These are phyloP conservation scores for Nyctanthes arbortristis DNA, from an alignment of 257 asterid genomes.

Conservation along the genomic window DNA sequence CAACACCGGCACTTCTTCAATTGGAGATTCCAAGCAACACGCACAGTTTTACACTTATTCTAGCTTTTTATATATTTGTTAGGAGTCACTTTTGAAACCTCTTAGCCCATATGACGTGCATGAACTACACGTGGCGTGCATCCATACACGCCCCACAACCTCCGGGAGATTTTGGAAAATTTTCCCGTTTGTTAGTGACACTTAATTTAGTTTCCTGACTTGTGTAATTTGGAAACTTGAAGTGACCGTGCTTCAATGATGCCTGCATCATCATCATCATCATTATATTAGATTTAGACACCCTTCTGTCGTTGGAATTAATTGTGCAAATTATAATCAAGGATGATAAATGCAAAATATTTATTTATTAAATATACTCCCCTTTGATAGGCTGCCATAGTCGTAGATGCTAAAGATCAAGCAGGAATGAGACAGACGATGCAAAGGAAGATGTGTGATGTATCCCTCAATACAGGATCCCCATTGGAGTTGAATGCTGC, in stretches of 20 bases:
- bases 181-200: too few relatives aligned
- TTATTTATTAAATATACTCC: neutral
- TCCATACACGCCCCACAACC: too few relatives aligned
- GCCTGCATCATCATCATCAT: too few relatives aligned
- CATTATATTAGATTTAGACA: neutral
- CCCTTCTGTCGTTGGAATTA: neutral
- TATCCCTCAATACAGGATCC: slow-evolving; percentile 49
- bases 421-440: slow-evolving; percentile 28
- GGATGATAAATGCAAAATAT: neutral
- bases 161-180: too few relatives aligned
- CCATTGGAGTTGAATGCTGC: slow-evolving; percentile 65
- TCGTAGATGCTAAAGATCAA: slow-evolving; percentile 40
- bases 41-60: too few relatives aligned
- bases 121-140: too few relatives aligned
- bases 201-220: neutral
- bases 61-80: too few relatives aligned
- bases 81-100: too few relatives aligned
- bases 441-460: slow-evolving; percentile 35
- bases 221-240: neutral
- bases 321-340: neutral
- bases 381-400: slow-evolving; percentile 42
- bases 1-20: too few relatives aligned
- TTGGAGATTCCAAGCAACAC: too few relatives aligned
- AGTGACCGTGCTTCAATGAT: too few relatives aligned
- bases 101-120: too few relatives aligned